Evolutionary conservation across 306 rosid species (phyloP), one percentile per base, ranked within the genome.

Genomic region (Nissolia schottii): DNA sequence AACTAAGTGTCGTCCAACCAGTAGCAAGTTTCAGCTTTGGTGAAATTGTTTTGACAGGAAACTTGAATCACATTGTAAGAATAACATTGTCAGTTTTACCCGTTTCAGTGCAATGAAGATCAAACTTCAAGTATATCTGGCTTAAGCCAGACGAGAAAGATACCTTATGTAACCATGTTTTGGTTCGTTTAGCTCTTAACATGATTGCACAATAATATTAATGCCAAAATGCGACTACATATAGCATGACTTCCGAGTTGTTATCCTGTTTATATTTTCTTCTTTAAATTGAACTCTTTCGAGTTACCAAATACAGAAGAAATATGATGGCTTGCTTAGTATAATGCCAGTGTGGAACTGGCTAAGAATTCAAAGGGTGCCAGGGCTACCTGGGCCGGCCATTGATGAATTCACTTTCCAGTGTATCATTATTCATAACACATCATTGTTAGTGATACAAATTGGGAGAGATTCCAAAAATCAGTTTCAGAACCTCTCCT

Each of bases 21-120:
- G 77, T 49, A 83, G 31, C 57, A 27, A 50, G 15, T 32, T 94
- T 83, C 79, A 86, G 82, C 83, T 94, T 91, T 76, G 98, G 96
- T 48, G 95, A 94, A 84, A 76, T 91, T 58, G 79, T 91, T 67
- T 77, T 94, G 22, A 82, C 85, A 4, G 97, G 96, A 80, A 86
- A 72, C 74, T 68, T 87, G 72, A 80, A 85, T 76, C 98, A 91
- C 73, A 89, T 87, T 75, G 88, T 85, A 49, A 87, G 91, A 78
- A 82, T 94, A 61, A 85, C 97, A 25, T 51, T 89, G 74, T 89
- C 95, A 18, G 87, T 91, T 38, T 38, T 81, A 10, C 82, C 96
- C 0, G 57, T 82, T 81, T 89, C 89, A 15, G 55, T 38, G 20
- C 71, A 58, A 6, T 48, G 29, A 67, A 48, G 57, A 64, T 59